Conservation (phyloP, 495 filamentous ascomycete species). For the Xylaria venustula region DNA sequence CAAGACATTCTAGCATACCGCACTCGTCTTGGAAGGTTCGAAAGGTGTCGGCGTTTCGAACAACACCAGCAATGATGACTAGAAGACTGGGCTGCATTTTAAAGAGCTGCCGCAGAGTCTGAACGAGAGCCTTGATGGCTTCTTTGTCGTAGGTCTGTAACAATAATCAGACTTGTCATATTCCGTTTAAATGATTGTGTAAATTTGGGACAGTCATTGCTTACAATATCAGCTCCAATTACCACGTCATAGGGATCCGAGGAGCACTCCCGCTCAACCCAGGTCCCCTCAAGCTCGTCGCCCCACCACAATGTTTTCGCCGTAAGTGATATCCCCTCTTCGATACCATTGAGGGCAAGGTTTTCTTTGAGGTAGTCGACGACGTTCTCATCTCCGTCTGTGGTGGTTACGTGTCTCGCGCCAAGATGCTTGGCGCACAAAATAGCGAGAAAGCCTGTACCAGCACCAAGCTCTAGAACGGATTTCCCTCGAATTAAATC, state of each 20-base stretch:
- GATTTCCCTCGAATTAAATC: constrained; percentile 51
- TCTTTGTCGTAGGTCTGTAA: constrained; percentile 33
- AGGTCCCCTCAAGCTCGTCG: constrained; percentile 23
- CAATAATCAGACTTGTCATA: no score
- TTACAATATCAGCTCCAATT: constrained; percentile 45
- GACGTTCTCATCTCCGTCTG: constrained; percentile 69
- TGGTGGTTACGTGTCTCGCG: constrained; percentile 60
- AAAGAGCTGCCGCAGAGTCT: constrained; percentile 33
- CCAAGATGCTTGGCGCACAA: constrained; percentile 66
- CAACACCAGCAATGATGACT: constrained; percentile 34
- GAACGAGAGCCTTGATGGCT: constrained; percentile 32
- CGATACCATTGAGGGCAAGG: constrained; percentile 55
- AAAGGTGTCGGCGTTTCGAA: constrained; percentile 38
- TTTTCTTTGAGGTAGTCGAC: constrained; percentile 61
- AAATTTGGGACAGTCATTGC: background rate
- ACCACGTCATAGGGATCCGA: constrained; percentile 30
- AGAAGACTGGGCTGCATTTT: constrained; percentile 24
- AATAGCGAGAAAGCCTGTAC: constrained; percentile 75
- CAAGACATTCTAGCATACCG: constrained; percentile 16
- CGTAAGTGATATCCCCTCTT: constrained; percentile 34
- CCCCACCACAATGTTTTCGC: constrained; percentile 55
- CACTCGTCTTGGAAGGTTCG: constrained; percentile 32
- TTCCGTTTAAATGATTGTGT: no score
- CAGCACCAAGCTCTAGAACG: constrained; percentile 76
- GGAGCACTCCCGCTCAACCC: constrained; percentile 25